phyloP scores from a whole-genome alignment of 1,139 yeast genomes.

The Pichia kudriavzevii region DNA sequence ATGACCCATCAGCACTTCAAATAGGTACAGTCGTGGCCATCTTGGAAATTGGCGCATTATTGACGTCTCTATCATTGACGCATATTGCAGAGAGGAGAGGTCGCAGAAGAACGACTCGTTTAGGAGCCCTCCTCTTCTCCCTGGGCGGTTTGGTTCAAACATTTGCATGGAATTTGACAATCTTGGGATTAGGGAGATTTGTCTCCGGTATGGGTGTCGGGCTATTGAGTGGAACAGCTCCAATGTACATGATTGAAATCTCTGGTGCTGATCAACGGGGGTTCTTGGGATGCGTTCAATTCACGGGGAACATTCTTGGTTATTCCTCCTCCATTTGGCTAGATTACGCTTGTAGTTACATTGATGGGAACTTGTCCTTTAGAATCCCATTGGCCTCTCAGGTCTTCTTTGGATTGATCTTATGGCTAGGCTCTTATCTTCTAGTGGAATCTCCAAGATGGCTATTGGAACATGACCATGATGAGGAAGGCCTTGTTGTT shows the following conservation, averaged over 20 bases:
- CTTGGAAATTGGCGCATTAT: slow-evolving; percentile 74
- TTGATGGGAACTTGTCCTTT: slow-evolving; percentile 59
- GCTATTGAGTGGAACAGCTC: slow-evolving; percentile 85
- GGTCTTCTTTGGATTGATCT: slow-evolving; percentile 61
- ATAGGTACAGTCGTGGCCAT: slow-evolving; percentile 83
- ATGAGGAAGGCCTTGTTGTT: slow-evolving; percentile 79
- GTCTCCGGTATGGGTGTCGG: slow-evolving; percentile 88
- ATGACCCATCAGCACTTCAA: slow-evolving; percentile 59
- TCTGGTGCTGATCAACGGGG: slow-evolving; percentile 89
- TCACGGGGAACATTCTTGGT: slow-evolving; percentile 85
- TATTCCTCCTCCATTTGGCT: slow-evolving; percentile 87
- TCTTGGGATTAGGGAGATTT: slow-evolving; percentile 66
- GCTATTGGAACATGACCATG: slow-evolving; percentile 82
- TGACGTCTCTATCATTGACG: slow-evolving; percentile 72
- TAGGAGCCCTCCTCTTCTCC: slow-evolving; percentile 75
- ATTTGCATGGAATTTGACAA: slow-evolving; percentile 38
- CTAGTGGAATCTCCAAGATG: slow-evolving; percentile 88
- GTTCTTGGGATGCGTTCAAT: slow-evolving; percentile 81
- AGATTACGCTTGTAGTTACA: slow-evolving; percentile 68
- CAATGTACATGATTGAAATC: slow-evolving; percentile 87
- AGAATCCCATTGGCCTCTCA: slow-evolving; percentile 73
- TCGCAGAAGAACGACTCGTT: slow-evolving; percentile 69
- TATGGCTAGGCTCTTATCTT: slow-evolving; percentile 64
- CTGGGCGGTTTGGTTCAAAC: slow-evolving; percentile 78
- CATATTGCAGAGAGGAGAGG: slow-evolving; percentile 70